Conservation (phyloP, 2,329 filamentous ascomycete genomes). For the Trichothecium sympodiale region DNA sequence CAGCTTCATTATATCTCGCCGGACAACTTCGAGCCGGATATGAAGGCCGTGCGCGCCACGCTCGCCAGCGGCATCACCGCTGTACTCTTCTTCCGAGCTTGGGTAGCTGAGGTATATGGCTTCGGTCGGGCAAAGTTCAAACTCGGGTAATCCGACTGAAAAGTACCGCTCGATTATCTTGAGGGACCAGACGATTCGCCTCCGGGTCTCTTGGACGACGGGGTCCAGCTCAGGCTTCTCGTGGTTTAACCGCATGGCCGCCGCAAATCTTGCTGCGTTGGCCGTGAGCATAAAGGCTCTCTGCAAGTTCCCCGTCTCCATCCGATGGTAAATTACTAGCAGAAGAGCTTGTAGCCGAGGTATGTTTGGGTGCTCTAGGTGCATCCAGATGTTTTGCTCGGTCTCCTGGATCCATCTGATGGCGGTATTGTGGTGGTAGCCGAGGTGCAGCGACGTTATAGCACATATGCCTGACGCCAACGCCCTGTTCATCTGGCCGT, state of each 20-base stretch:
- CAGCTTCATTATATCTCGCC: constrained; percentile 12
- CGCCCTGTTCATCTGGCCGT: constrained; percentile 33
- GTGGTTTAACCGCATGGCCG: constrained; percentile 17
- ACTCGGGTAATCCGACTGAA: constrained; percentile 17
- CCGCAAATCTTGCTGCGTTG: constrained; percentile 15
- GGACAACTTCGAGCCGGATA: constrained; percentile 10
- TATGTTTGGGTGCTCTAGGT: constrained; percentile 34
- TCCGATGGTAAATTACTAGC: constrained; percentile 16
- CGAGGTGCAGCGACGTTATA: constrained; percentile 19
- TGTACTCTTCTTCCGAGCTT: constrained; percentile 16
- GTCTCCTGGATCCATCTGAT: constrained; percentile 33
- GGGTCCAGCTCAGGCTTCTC: constrained; percentile 13
- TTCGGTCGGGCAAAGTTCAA: constrained; percentile 16
- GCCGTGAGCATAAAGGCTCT: constrained; percentile 19
- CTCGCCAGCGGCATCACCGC: constrained; percentile 5
- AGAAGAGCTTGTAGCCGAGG: constrained; percentile 28
- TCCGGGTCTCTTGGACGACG: constrained; percentile 14
- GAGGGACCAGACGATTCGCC: constrained; percentile 18
- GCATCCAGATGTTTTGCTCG: constrained; percentile 29
- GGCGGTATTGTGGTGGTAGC: constrained; percentile 25
- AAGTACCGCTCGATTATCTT: constrained; percentile 16
- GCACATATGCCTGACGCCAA: constrained; percentile 29
- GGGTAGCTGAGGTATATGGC: constrained; percentile 18
- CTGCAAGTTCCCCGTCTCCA: constrained; percentile 18
- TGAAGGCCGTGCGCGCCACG: constrained; percentile 8